phyloP scores from a whole-genome alignment of 2,329 filamentous ascomycete genomes.

The Neofusicoccum sp. region DNA sequence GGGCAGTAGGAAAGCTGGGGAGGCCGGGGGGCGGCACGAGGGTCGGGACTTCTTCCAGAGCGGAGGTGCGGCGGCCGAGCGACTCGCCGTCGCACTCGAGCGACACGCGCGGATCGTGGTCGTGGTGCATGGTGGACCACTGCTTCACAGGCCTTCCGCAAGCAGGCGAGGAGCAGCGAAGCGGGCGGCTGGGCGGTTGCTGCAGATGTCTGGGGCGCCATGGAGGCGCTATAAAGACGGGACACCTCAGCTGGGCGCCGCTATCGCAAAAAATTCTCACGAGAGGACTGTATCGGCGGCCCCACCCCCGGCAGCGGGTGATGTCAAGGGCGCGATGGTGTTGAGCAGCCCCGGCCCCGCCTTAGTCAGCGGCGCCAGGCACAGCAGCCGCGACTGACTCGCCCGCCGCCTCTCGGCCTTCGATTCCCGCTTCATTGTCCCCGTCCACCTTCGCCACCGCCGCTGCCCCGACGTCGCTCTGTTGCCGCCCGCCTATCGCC shows the following conservation, averaged over 20 bases:
- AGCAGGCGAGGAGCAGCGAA: no score
- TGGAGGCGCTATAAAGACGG: neutral
- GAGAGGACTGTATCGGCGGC: constrained; percentile 11
- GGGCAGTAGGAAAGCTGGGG: constrained; percentile 7
- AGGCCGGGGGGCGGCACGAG: constrained; percentile 16
- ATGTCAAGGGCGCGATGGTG: constrained; percentile 16
- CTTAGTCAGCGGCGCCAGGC: neutral
- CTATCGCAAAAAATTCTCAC: neutral
- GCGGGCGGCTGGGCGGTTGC: neutral
- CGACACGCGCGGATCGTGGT: neutral
- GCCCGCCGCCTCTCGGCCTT: neutral
- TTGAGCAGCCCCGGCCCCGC: neutral
- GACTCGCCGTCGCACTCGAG: constrained; percentile 16
- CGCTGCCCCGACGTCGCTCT: neutral
- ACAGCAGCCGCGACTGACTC: no score
- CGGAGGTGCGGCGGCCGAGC: constrained; percentile 14
- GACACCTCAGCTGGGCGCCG: neutral
- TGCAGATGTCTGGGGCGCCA: neutral
- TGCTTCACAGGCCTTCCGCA: neutral
- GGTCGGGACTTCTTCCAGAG: constrained; percentile 14
- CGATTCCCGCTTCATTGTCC: neutral
- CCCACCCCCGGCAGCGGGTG: constrained; percentile 4
- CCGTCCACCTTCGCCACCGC: neutral
- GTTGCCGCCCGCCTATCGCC: neutral
- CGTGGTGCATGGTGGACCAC: neutral